phyloP scores from a whole-genome alignment of 495 filamentous ascomycete genomes.

The Saxophila tyrrhenica region DNA sequence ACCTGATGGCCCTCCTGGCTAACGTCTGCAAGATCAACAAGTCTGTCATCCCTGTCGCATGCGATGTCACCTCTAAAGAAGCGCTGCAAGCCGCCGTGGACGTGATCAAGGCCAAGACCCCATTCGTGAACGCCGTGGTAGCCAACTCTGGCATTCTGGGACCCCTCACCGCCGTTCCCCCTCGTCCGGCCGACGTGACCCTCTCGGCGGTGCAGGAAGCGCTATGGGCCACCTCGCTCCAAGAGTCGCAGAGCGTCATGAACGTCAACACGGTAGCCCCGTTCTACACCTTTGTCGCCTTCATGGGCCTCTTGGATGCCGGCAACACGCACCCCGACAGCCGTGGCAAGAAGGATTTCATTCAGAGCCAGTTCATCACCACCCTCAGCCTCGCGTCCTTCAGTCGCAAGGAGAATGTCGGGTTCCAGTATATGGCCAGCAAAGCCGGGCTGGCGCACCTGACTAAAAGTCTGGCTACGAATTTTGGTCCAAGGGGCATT shows the following conservation, averaged over 20 bases:
- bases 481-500: slow-evolving; percentile 23
- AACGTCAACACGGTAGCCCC: slow-evolving; percentile 29
- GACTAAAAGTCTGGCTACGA: slow-evolving; percentile 22
- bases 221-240: slow-evolving; percentile 4
- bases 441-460: slow-evolving; percentile 24
- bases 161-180: neutral
- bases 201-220: slow-evolving; percentile 9
- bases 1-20: neutral
- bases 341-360: slow-evolving; percentile 11
- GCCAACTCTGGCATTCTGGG: slow-evolving; percentile 12
- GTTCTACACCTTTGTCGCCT: slow-evolving; percentile 32
- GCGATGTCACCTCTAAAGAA: slow-evolving; percentile 35
- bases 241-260: slow-evolving; percentile 18
- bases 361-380: slow-evolving; percentile 26
- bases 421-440: slow-evolving; percentile 24
- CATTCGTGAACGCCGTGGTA: slow-evolving; percentile 23
- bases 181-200: neutral
- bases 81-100: slow-evolving; percentile 24
- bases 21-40: slow-evolving; percentile 4
- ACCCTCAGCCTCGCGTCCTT: slow-evolving; percentile 20
- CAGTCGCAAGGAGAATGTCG: slow-evolving; percentile 17
- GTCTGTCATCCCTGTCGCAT: slow-evolving; percentile 27
- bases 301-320: slow-evolving; percentile 32
- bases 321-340: slow-evolving; percentile 19
- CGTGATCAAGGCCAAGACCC: slow-evolving; percentile 26